phyloP scores from a whole-genome alignment of 2,329 filamentous ascomycete species.

The Epicoccum sorghinum region DNA sequence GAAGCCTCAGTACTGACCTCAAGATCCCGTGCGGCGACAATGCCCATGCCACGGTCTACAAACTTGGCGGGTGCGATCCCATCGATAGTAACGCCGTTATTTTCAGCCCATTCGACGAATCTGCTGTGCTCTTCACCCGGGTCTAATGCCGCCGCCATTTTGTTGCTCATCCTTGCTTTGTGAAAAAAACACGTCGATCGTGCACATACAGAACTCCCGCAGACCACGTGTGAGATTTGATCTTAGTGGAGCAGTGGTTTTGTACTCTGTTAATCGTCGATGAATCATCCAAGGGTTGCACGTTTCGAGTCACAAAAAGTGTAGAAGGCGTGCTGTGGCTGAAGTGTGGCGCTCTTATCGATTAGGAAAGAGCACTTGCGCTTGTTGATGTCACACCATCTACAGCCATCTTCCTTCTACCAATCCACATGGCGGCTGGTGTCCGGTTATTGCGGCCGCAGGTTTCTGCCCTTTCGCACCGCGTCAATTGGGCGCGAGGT shows the following conservation, averaged over 20 bases:
- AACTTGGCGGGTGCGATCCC: slow-evolving; percentile 71
- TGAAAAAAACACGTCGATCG: not conserved
- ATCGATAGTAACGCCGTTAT: slow-evolving; percentile 69
- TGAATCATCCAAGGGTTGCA: not conserved
- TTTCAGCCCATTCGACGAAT: slow-evolving; percentile 72
- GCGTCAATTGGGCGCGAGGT: not conserved
- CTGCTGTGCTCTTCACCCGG: slow-evolving; percentile 52
- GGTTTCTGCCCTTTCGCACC: not conserved
- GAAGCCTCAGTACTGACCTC: slow-evolving; percentile 56
- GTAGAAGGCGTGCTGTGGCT: slow-evolving; percentile 19
- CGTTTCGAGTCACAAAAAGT: slow-evolving; percentile 10
- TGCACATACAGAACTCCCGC: not conserved
- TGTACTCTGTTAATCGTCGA: not conserved
- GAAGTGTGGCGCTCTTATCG: slow-evolving; percentile 31
- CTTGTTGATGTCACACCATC: slow-evolving; percentile 19
- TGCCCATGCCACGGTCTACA: slow-evolving; percentile 76
- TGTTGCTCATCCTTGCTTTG: slow-evolving; percentile 12
- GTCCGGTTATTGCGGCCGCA: slow-evolving; percentile 16
- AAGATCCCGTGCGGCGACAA: slow-evolving; percentile 72
- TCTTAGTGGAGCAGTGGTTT: not conserved
- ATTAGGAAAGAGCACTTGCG: slow-evolving; percentile 18
- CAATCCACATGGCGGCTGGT: slow-evolving; percentile 22
- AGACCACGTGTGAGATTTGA: too few species aligned
- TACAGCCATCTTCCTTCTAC: not conserved
- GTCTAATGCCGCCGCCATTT: slow-evolving; percentile 41